Evolutionary conservation across 257 asterid genomes (phyloP).

Genomic region (Salvia miltiorrhiza): DNA sequence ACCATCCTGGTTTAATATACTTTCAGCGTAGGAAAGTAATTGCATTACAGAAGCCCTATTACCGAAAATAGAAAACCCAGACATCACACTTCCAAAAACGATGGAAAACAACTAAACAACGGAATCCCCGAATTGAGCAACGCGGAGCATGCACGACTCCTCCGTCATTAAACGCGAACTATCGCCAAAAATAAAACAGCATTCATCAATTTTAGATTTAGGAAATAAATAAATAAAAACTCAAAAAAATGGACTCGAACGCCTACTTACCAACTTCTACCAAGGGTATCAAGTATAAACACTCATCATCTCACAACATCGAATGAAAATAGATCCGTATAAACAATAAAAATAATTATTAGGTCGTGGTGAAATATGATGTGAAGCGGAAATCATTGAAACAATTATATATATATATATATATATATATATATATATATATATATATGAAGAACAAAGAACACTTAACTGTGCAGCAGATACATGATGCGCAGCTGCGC

Average conservation of each 20-base stretch:
- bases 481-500: slow-evolving; percentile 12
- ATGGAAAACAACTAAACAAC: not conserved
- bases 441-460: not conserved
- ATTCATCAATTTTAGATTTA: not conserved
- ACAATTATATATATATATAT: not conserved
- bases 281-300: not conserved
- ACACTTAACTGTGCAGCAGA: slow-evolving; percentile 7
- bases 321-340: slow-evolving; percentile 15
- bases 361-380: not conserved
- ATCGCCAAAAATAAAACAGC: not conserved
- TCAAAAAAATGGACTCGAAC: not conserved
- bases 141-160: slow-evolving; percentile 16
- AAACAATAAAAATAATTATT: not conserved
- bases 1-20: not conserved
- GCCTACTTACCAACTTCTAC: not conserved
- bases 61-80: not conserved
- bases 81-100: not conserved
- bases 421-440: no score
- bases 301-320: not conserved
- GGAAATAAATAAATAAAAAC: not conserved
- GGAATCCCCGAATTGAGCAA: slow-evolving; percentile 8
- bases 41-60: not conserved
- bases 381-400: not conserved
- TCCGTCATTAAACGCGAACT: not conserved
- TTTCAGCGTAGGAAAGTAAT: slow-evolving; percentile 5